A percentile compares a stretch with the other conserved stretches of the same genome.
Conservation (phyloP, 176 grass and related monocot genomes). For the Musa schizocarpa region DNA sequence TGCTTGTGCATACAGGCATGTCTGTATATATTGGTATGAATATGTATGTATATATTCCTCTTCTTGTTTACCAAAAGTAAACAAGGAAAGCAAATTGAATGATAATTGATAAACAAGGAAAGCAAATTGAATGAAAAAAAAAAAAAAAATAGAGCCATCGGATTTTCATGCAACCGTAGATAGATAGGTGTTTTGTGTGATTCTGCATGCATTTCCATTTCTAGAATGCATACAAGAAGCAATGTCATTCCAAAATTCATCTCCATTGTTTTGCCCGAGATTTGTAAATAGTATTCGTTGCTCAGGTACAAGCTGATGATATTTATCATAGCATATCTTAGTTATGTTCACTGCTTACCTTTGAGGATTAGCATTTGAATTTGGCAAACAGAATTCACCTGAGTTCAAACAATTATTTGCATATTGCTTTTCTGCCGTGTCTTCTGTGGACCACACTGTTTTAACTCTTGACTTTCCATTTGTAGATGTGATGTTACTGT, state of each 20-base stretch:
- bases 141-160: no score
- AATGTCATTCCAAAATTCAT: neutral
- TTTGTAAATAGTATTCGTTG: neutral
- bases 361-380: neutral
- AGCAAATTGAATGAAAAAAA: no score
- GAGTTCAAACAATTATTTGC: neutral
- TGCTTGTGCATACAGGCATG: no score
- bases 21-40: no score
- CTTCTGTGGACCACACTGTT: neutral
- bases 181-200: no score
- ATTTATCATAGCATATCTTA: neutral
- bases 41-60: no score
- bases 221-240: neutral
- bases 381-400: neutral
- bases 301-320: no score
- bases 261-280: neutral
- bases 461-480: neutral
- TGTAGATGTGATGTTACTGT: conserved; percentile 72
- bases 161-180: no score
- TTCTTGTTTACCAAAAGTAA: no score
- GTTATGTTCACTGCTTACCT: neutral
- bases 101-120: no score
- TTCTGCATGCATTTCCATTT: no score
- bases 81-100: no score
- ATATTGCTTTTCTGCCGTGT: neutral